These are phyloP conservation scores for Allomyces arbusculus DNA, from an alignment of 192 early-diverging fungal genomes.

Conservation along the genomic window DNA sequence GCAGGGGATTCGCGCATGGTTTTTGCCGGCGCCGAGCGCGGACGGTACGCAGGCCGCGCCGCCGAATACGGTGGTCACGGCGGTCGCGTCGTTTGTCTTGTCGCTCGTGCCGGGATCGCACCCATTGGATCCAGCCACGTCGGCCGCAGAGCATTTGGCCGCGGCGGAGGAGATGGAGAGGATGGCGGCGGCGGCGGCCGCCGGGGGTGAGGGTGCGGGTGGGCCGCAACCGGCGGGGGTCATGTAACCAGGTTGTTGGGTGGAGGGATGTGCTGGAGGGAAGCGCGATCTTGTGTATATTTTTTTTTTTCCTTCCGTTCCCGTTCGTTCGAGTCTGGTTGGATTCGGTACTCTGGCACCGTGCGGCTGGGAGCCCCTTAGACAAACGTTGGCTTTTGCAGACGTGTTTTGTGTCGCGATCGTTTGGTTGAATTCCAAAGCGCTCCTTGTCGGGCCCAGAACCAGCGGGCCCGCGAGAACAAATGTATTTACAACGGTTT, in stretches of 20 bases:
- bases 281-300: not conserved
- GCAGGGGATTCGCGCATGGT: no score
- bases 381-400: no score
- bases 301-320: not conserved
- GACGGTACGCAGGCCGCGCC: no score
- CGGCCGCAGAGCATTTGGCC: not conserved
- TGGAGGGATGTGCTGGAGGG: no score
- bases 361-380: no score
- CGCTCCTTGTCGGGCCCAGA: not conserved
- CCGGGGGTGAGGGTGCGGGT: no score
- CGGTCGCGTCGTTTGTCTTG: not conserved
- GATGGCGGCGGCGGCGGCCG: not conserved
- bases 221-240: not conserved
- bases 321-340: not conserved
- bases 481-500: not conserved
- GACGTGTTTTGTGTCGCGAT: not conserved
- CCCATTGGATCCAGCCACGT: not conserved
- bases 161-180: not conserved
- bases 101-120: not conserved
- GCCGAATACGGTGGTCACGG: not conserved
- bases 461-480: no score
- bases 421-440: not conserved
- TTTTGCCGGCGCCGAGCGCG: no score
- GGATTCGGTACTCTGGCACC: no score
- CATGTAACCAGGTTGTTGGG: not conserved